phyloP scores from a whole-genome alignment of 2,329 filamentous ascomycete species.

The Rosellinia necatrix region DNA sequence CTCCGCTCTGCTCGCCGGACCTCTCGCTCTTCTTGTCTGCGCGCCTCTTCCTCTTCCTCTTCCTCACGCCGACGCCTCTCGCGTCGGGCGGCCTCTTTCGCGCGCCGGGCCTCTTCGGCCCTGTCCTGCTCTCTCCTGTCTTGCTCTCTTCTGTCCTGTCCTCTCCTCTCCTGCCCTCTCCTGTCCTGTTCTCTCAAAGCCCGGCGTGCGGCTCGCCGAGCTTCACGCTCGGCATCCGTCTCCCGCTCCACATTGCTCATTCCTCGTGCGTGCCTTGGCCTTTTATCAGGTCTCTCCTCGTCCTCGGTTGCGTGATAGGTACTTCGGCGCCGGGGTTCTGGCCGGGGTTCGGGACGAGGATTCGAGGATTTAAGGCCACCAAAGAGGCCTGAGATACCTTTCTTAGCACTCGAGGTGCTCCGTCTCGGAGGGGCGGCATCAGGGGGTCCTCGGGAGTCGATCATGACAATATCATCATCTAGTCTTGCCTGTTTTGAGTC shows the following conservation, averaged over 20 bases:
- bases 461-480: constrained; percentile 62
- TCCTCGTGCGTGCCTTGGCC: constrained; percentile 47
- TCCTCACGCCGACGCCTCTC: constrained; percentile 59
- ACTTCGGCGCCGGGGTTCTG: constrained; percentile 55
- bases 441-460: constrained; percentile 53
- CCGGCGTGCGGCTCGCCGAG: constrained; percentile 65
- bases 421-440: constrained; percentile 61
- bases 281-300: constrained; percentile 48
- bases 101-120: constrained; percentile 50
- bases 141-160: constrained; percentile 45
- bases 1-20: constrained; percentile 60
- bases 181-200: constrained; percentile 60
- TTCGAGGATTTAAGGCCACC: constrained; percentile 57
- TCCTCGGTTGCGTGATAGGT: constrained; percentile 58
- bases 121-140: constrained; percentile 57
- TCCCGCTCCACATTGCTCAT: constrained; percentile 54
- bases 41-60: constrained; percentile 60
- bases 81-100: constrained; percentile 51
- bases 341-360: constrained; percentile 48
- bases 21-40: constrained; percentile 62
- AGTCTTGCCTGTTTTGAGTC: constrained; percentile 29
- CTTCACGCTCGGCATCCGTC: constrained; percentile 62
- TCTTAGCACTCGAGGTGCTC: constrained; percentile 66
- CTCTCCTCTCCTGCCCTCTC: constrained; percentile 58
- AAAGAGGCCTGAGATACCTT: constrained; percentile 65